These are phyloP conservation scores for Sphagnum fallax DNA, from an alignment of 228 moss, liverwort and hornwort genomes.

Conservation along the genomic window DNA sequence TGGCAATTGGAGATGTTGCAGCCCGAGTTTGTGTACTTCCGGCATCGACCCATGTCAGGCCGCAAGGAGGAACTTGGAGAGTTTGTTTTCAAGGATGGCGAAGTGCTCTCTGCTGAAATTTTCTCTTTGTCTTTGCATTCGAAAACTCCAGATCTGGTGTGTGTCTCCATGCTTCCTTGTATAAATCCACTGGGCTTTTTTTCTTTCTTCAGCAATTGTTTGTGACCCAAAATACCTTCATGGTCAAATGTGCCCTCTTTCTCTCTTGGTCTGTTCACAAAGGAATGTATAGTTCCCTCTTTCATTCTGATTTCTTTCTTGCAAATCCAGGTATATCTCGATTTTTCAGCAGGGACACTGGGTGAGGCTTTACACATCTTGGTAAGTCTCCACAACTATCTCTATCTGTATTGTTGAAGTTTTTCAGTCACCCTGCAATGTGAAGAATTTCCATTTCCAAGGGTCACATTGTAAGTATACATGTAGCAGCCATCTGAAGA, in stretches of 20 bases:
- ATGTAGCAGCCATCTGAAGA: too few relatives aligned
- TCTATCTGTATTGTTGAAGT: too few relatives aligned
- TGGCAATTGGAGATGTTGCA: slow-evolving; percentile 60
- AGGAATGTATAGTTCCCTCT: background rate
- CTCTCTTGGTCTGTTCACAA: too few relatives aligned
- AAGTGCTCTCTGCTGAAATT: slow-evolving; percentile 54
- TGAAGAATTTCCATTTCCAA: too few relatives aligned
- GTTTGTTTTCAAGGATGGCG: slow-evolving; percentile 53
- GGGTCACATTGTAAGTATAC: too few relatives aligned
- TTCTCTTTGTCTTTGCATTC: slow-evolving; percentile 57
- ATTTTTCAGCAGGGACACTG: slow-evolving; percentile 64
- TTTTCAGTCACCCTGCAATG: too few relatives aligned
- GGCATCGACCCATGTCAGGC: slow-evolving; percentile 54
- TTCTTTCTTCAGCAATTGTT: too few relatives aligned
- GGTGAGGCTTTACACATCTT: slow-evolving; percentile 72
- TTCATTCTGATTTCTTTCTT: background rate
- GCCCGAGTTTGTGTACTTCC: slow-evolving; percentile 81
- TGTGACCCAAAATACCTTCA: too few relatives aligned
- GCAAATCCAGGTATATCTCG: slow-evolving; percentile 64
- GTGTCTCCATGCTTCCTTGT: slow-evolving; percentile 4
- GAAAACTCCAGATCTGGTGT: slow-evolving; percentile 77
- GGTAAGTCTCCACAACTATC: slow-evolving; percentile 26
- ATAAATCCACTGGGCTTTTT: too few relatives aligned
- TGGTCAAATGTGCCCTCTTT: too few relatives aligned
- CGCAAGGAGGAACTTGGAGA: slow-evolving; percentile 68